phyloP scores from a whole-genome alignment of 352 stramenopile genomes.

The Phytopythium sindhum region DNA sequence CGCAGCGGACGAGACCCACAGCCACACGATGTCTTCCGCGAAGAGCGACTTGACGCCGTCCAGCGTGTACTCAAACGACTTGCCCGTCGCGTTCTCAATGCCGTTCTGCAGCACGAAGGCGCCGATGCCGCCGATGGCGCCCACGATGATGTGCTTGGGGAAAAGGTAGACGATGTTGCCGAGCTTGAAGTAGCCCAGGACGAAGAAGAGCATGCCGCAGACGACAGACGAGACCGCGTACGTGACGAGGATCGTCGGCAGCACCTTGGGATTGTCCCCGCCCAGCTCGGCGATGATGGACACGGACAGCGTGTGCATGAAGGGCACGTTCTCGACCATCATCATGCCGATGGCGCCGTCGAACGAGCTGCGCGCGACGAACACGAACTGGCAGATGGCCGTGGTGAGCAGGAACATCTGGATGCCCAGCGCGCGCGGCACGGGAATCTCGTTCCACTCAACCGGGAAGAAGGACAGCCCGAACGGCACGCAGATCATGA shows the following conservation, averaged over 20 bases:
- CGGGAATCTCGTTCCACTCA: constrained; percentile 71
- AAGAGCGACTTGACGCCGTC: constrained; percentile 49
- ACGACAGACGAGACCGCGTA: constrained; percentile 89
- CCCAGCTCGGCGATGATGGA: constrained; percentile 85
- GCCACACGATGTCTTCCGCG: constrained; percentile 46
- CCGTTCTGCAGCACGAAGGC: constrained; percentile 84
- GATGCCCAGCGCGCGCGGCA: constrained; percentile 74
- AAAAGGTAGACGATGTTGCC: constrained; percentile 93
- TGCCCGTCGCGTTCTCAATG: constrained; percentile 81
- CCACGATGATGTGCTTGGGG: constrained; percentile 93
- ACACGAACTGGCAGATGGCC: constrained; percentile 79
- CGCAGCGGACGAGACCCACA: constrained; percentile 62
- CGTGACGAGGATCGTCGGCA: constrained; percentile 91
- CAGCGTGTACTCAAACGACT: constrained; percentile 57
- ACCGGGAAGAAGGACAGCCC: constrained; percentile 83
- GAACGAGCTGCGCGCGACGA: constrained; percentile 73
- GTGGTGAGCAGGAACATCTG: constrained; percentile 83
- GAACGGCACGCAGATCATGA: constrained; percentile 88
- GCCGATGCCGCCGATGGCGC: constrained; percentile 93
- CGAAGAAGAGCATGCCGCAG: constrained; percentile 88
- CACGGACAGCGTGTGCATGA: constrained; percentile 90
- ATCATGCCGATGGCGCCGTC: constrained; percentile 80
- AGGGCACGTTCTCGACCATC: constrained; percentile 97
- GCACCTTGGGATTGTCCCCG: constrained; percentile 51
- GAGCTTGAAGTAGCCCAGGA: constrained; percentile 86